These are phyloP conservation scores for Orbilia blumenaviensis DNA, from an alignment of 2,329 filamentous ascomycete species.

Conservation along the genomic window DNA sequence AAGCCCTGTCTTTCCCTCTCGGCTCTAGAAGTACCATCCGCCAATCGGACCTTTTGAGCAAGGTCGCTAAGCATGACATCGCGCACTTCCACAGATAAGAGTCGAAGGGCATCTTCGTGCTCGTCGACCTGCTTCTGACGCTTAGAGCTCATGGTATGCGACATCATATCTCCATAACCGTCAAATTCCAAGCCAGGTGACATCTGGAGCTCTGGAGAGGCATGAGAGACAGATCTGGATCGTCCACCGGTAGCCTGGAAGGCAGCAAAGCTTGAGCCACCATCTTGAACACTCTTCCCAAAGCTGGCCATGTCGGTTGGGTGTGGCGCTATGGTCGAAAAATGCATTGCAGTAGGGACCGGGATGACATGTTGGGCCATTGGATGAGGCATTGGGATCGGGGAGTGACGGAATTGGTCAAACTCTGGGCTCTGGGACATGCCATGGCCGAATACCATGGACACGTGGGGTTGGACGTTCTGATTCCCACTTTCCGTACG, in stretches of 20 bases:
- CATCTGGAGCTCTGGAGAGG: slow-evolving; percentile 47
- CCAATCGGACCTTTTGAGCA: slow-evolving; percentile 57
- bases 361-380: slow-evolving; percentile 42
- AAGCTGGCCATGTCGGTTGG: slow-evolving; percentile 50
- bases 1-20: slow-evolving; percentile 86
- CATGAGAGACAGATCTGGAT: slow-evolving; percentile 46
- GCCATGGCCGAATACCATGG: slow-evolving; percentile 29
- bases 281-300: slow-evolving; percentile 39
- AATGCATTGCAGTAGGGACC: slow-evolving; percentile 43
- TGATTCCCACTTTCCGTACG: slow-evolving; percentile 31
- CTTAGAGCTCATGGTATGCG: slow-evolving; percentile 40
- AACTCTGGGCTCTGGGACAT: slow-evolving; percentile 52
- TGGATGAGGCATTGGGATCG: slow-evolving; percentile 40
- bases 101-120: slow-evolving; percentile 57
- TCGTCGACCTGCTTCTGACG: slow-evolving; percentile 56
- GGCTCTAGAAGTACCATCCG: slow-evolving; percentile 68
- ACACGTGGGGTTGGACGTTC: slow-evolving; percentile 37
- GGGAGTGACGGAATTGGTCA: slow-evolving; percentile 42
- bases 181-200: slow-evolving; percentile 44
- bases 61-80: slow-evolving; percentile 56
- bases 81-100: slow-evolving; percentile 56
- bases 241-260: slow-evolving; percentile 42
- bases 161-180: slow-evolving; percentile 44
- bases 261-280: slow-evolving; percentile 42
- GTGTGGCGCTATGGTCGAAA: slow-evolving; percentile 40